These are phyloP conservation scores for Mucor mucedo DNA, from an alignment of 371 early-diverging fungal species.

Conservation along the genomic window DNA sequence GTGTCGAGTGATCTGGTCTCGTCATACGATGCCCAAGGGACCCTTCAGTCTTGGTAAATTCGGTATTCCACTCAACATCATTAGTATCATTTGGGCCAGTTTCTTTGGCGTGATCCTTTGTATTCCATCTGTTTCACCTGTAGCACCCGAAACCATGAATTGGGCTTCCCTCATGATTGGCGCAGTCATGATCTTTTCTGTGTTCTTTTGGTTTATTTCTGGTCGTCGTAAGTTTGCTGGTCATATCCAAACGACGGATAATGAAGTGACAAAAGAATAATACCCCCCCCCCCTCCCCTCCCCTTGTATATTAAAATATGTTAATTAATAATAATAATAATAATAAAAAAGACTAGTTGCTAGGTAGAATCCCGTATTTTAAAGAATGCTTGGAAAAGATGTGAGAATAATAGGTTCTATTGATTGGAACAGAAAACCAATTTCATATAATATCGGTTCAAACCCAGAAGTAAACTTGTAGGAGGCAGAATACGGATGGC, in stretches of 20 bases:
- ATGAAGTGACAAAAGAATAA: too few relatives aligned
- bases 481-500: too few relatives aligned
- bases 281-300: too few relatives aligned
- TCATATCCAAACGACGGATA: slow-evolving; percentile 9
- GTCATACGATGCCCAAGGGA: slow-evolving; percentile 33
- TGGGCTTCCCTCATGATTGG: slow-evolving; percentile 41
- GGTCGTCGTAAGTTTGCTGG: slow-evolving; percentile 29
- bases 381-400: too few relatives aligned
- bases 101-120: slow-evolving; percentile 38
- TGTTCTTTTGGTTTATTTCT: slow-evolving; percentile 29
- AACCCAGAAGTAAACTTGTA: too few relatives aligned
- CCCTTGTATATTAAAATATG: too few relatives aligned
- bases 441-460: too few relatives aligned
- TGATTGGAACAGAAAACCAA: too few relatives aligned
- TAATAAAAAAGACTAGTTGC: too few relatives aligned
- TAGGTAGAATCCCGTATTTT: too few relatives aligned
- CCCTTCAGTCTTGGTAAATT: slow-evolving; percentile 36
- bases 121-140: slow-evolving; percentile 32
- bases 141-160: slow-evolving; percentile 33
- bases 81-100: slow-evolving; percentile 33
- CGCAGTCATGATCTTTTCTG: slow-evolving; percentile 23
- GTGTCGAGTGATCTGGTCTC: slow-evolving; percentile 36
- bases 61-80: slow-evolving; percentile 30
- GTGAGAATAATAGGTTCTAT: too few relatives aligned
- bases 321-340: too few relatives aligned